Conservation (phyloP, 192 early-diverging fungal species). For the Podila epicladia region DNA sequence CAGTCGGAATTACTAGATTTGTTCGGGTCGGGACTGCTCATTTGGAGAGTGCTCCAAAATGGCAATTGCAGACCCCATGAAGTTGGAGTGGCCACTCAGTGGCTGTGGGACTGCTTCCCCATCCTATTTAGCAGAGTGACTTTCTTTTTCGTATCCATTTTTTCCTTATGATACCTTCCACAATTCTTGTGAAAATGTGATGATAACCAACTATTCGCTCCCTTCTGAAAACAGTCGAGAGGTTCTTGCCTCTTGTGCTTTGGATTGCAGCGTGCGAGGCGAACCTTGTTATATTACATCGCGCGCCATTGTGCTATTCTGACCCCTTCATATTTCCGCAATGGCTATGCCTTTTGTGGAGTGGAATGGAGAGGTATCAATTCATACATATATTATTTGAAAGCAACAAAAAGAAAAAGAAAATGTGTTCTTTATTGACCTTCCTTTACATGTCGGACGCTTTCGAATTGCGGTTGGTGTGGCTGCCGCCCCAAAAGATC, state of each 20-base stretch:
- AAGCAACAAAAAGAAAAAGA: background rate
- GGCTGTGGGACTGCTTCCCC: too few species aligned
- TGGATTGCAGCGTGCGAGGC: background rate
- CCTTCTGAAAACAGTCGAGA: slow-evolving; percentile 1
- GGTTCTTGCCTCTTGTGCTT: background rate
- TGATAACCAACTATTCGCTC: slow-evolving; percentile 4
- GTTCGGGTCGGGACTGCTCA: too few species aligned
- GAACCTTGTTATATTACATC: slow-evolving; percentile 5
- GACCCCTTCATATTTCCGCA: background rate
- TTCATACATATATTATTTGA: background rate
- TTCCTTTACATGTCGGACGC: slow-evolving; percentile 16
- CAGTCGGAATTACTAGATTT: too few species aligned
- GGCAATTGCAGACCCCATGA: too few species aligned
- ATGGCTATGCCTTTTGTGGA: background rate
- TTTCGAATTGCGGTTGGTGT: slow-evolving; percentile 21
- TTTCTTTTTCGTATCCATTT: too few species aligned
- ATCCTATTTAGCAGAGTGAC: too few species aligned
- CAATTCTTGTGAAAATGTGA: slow-evolving; percentile 3
- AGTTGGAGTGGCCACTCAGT: too few species aligned
- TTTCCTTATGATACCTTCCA: slow-evolving; percentile 4
- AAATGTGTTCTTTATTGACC: background rate
- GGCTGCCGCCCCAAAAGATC: slow-evolving; percentile 46
- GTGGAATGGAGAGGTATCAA: background rate
- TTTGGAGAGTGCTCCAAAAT: too few species aligned
- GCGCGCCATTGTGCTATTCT: slow-evolving; percentile 5